Conservation (phyloP, 2,329 filamentous ascomycete species). For the Fusarium bulbicola region DNA sequence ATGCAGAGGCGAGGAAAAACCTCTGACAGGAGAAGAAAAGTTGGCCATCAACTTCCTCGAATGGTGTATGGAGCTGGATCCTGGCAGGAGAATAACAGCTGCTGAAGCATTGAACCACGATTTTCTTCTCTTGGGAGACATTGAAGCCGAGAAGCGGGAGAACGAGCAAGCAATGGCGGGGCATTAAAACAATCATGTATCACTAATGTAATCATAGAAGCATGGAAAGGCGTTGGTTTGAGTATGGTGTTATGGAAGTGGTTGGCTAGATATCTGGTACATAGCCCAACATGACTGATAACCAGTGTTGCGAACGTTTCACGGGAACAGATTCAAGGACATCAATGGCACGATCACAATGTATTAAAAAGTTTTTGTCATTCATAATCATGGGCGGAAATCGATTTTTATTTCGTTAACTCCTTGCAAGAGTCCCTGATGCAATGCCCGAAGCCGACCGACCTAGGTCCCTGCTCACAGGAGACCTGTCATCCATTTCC, state of each 20-base stretch:
- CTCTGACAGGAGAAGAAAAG: constrained; percentile 72
- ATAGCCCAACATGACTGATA: constrained; percentile 31
- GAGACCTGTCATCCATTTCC: constrained; percentile 34
- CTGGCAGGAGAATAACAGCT: constrained; percentile 76
- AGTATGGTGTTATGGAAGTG: constrained; percentile 16
- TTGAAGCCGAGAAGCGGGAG: constrained; percentile 57
- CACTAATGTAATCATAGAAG: constrained; percentile 31
- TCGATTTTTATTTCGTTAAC: constrained; percentile 54
- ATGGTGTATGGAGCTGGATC: constrained; percentile 80
- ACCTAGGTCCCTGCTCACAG: constrained; percentile 44
- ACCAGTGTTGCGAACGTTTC: not conserved
- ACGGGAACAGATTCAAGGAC: not conserved
- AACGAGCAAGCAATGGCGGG: constrained; percentile 37
- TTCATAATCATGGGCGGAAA: constrained; percentile 47
- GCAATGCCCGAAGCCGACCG: constrained; percentile 55
- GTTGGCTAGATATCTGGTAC: constrained; percentile 28
- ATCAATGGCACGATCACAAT: not conserved
- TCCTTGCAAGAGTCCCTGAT: constrained; percentile 53
- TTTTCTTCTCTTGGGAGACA: constrained; percentile 60
- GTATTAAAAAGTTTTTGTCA: not conserved
- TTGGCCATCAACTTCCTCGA: constrained; percentile 77
- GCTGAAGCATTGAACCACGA: constrained; percentile 77
- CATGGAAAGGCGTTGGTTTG: constrained; percentile 31
- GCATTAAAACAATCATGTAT: constrained; percentile 21
- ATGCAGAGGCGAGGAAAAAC: constrained; percentile 70